phyloP scores from a whole-genome alignment of 768 basidiomycete genomes.

The Lepiota venenata region DNA sequence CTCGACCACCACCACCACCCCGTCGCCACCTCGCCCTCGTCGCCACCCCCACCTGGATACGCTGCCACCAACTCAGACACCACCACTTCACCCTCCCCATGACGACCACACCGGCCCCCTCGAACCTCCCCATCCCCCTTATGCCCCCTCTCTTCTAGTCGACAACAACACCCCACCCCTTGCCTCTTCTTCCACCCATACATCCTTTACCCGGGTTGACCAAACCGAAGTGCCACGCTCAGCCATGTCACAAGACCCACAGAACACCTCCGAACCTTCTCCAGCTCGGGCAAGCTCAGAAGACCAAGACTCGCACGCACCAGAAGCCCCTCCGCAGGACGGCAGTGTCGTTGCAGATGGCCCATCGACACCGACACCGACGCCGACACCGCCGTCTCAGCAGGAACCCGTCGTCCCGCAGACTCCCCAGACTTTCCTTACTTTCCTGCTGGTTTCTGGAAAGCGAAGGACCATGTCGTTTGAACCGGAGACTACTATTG shows the following conservation, averaged over 20 bases:
- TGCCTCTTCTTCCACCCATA: constrained; percentile 34
- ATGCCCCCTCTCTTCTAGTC: background rate
- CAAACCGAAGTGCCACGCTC: constrained; percentile 26
- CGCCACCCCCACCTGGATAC: background rate
- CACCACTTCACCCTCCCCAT: background rate
- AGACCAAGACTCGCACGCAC: constrained; percentile 2
- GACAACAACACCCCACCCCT: background rate
- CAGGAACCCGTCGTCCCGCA: constrained; percentile 40
- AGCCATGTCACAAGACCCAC: constrained; percentile 19
- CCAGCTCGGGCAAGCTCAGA: background rate
- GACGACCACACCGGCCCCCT: background rate
- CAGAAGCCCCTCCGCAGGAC: background rate
- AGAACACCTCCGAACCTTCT: background rate
- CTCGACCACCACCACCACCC: background rate
- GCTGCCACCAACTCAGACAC: background rate
- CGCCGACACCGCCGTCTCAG: background rate
- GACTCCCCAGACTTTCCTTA: constrained; percentile 60
- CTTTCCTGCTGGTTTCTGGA: constrained; percentile 73
- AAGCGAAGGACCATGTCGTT: constrained; percentile 68
- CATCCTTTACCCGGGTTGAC: constrained; percentile 52
- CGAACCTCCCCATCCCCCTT: constrained; percentile 7
- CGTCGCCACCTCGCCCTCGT: background rate
- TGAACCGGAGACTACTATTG: constrained; percentile 70
- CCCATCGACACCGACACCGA: background rate
- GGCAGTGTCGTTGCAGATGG: too few relatives aligned